Conservation (phyloP, 1,139 yeast genomes). For the Candida anutae region DNA sequence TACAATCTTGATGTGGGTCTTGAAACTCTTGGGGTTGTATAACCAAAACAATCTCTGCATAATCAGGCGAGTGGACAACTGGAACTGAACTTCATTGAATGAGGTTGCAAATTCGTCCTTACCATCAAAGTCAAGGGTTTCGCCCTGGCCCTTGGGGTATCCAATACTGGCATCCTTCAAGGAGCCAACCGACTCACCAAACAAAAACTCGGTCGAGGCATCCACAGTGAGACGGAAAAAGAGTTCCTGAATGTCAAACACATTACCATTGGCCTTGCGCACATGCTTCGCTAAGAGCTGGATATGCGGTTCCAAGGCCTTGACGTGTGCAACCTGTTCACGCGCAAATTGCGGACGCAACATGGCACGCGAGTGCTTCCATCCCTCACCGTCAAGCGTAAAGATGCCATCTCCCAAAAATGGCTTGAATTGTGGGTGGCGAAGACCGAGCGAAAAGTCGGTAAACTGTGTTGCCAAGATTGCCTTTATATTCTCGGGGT, state of each 20-base stretch:
- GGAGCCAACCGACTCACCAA: constrained; percentile 28
- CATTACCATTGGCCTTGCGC: constrained; percentile 12
- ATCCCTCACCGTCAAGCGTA: constrained; percentile 46
- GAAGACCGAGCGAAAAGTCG: constrained; percentile 44
- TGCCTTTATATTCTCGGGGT: constrained; percentile 28
- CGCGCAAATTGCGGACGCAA: constrained; percentile 53
- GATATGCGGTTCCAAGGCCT: constrained; percentile 40
- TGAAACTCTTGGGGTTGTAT: constrained; percentile 23
- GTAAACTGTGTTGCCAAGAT: constrained; percentile 38
- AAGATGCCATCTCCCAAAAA: constrained; percentile 52
- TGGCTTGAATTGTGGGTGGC: constrained; percentile 36
- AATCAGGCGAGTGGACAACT: constrained; percentile 22
- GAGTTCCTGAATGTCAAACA: constrained; percentile 29
- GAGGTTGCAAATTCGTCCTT: constrained; percentile 19
- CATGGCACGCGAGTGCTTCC: constrained; percentile 54
- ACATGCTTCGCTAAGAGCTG: constrained; percentile 29
- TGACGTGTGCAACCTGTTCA: constrained; percentile 46
- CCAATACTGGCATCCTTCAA: constrained; percentile 25
- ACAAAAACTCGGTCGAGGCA: constrained; percentile 34
- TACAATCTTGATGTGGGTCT: constrained; percentile 12
- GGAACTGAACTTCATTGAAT: constrained; percentile 25
- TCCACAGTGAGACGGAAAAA: constrained; percentile 34
- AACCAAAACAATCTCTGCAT: constrained; percentile 21
- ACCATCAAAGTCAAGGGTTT: constrained; percentile 16
- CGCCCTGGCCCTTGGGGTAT: constrained; percentile 7